Base-by-base conservation (phyloP, 1,139 yeast species). In the Zygoascus hellenicus region DNA sequence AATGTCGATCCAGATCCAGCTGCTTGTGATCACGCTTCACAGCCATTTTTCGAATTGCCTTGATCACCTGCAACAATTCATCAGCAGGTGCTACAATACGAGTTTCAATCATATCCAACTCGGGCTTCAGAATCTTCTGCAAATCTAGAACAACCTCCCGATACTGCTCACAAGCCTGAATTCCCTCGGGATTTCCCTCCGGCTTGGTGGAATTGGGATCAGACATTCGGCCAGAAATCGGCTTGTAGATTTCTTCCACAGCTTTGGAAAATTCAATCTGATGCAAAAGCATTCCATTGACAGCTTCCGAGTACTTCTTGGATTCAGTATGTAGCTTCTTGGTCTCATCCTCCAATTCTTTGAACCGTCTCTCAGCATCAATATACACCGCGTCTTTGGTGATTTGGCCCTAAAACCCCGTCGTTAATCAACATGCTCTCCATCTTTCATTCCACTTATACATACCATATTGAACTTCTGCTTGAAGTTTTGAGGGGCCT, bases 101-200 rank as follows among this genome's bases (percentile, higher is more conserved):
- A 48, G 88, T 77, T 57, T 92, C 97, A 58, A 92, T 88, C 69
- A 94, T 77, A 58, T 88, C 96, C 64, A 92, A 74, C 65, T 92
- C 99, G 0, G 98, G 98, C 63, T 87, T 83, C 61, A 92, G 74
- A 1, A 89, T 81, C 49, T 80, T 83, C 68, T 90, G 94, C 58
- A 92, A 72, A 54, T 89, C 96, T 45, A 80, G 77, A 40, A 92
- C 96, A 51, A 89, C 84, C 44, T 79, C 95, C 49, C 95, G 74
- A 67, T 90, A 92, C 64, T 85, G 95, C 62, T 86, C 96, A 59
- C 95, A 81, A 1, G 98, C 98, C 59, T 85, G 80, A 55, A 92
- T 88, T 57, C 97, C 98, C 51, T 90, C 94, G 3, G 97, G 97
- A 61, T 90, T 89, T 57, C 95, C 97, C 64, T 92, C 97, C 0